Base-by-base conservation (phyloP, 305 asterid genomes). In the Withania somnifera region DNA sequence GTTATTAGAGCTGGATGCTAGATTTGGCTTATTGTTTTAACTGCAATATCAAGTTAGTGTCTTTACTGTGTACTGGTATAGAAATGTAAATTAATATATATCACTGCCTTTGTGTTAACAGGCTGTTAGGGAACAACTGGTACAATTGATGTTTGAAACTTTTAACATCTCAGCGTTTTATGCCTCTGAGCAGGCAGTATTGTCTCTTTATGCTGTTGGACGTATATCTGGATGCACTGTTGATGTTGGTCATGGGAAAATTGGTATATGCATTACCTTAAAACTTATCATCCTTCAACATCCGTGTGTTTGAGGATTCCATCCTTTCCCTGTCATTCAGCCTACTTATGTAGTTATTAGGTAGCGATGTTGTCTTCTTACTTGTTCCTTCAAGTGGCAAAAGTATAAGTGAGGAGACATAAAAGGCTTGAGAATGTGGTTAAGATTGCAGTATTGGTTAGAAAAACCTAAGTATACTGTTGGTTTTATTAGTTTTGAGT, bases 181-280 rank as follows among this genome's bases (percentile, higher is more conserved):
- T 87, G 98, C 98, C 58, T 90, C 95, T 83, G 99, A 95, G 91
- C 99, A 95, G 88, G 97, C 98, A 69, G 99, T 95, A 56, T 82
- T 94, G 53, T 95, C 99, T 36, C 99, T 94, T 81, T 95, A 95
- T 91, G 98, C 99, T 19, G 96, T 94, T 17, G 99, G 99, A 76
- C 97, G 99, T 77, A 95, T 95, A 87, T 95, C 99, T 11, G 99
- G 99, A 81, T 95, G 99, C 89, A 88, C 97, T 22, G 95, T 95
- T 84, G 99, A 94, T 84, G 89, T 95, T 52, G 99, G 99, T 32
- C 98, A 95, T 85, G 99, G 98, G 71, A 94, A 92, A 89, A 91
- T 92, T 80, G 98, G 98, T 94, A 93, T 45, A 78, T 84, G 63
- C 42, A 71, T 76, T 15, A 36, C 34, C 42, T 73, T 61, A 77